These are phyloP conservation scores for Picea glauca DNA, from an alignment of 75 land plant genomes.

Conservation along the genomic window DNA sequence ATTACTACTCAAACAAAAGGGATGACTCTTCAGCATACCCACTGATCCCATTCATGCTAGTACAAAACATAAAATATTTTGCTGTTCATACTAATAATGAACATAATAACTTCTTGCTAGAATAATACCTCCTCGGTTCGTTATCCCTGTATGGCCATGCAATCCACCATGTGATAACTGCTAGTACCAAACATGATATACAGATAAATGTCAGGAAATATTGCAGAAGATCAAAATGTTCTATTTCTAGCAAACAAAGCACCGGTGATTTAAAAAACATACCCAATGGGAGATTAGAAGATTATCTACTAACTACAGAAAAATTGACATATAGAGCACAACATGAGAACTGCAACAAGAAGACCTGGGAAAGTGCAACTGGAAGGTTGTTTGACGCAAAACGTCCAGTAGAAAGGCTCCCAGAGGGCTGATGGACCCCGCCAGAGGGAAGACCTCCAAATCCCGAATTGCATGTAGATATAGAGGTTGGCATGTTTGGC, in stretches of 20 bases:
- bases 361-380: constrained; percentile 41
- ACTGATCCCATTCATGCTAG: constrained; percentile 29
- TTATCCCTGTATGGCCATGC: constrained; percentile 41
- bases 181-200: neutral
- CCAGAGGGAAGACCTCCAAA: constrained; percentile 35
- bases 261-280: neutral
- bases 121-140: constrained; percentile 32
- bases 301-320: neutral
- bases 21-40: constrained; percentile 23
- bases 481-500: constrained; percentile 33
- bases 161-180: constrained; percentile 45
- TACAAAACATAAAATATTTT: neutral
- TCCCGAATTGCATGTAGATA: constrained; percentile 38
- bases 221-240: neutral
- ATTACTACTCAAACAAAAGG: constrained; percentile 10
- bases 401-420: constrained; percentile 29
- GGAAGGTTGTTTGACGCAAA: constrained; percentile 42
- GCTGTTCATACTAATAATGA: constrained; percentile 31
- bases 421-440: constrained; percentile 41
- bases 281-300: neutral
- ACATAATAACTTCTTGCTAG: constrained; percentile 27
- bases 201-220: neutral
- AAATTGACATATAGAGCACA: neutral
- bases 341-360: neutral
- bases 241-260: neutral